phyloP scores from a whole-genome alignment of 768 basidiomycete genomes.

The Kwoniella botswanensis region DNA sequence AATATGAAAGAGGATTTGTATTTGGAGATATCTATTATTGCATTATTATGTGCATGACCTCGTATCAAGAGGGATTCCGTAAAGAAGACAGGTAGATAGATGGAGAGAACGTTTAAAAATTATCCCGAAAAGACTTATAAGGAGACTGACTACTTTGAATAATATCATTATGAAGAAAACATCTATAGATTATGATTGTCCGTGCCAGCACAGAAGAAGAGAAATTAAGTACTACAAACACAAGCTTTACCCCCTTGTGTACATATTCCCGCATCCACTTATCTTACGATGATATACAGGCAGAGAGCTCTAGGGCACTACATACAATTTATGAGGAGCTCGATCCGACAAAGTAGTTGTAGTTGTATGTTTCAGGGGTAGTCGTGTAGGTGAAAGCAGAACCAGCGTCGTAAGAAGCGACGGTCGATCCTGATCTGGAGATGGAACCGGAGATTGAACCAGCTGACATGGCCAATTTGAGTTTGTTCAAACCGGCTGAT shows the following conservation, averaged over 20 bases:
- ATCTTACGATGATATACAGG: constrained; percentile 5
- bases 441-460: constrained; percentile 66
- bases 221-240: neutral
- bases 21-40: neutral
- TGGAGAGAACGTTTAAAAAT: constrained; percentile 5
- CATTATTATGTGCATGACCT: constrained; percentile 11
- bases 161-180: neutral
- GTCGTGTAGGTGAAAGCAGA: constrained; percentile 45
- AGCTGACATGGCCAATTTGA: constrained; percentile 66
- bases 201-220: constrained; percentile 49
- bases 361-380: constrained; percentile 55
- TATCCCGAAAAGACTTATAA: neutral
- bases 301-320: constrained; percentile 21
- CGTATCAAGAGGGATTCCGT: constrained; percentile 3
- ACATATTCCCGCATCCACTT: neutral
- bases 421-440: constrained; percentile 63
- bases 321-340: constrained; percentile 36
- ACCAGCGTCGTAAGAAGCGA: constrained; percentile 56
- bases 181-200: constrained; percentile 32
- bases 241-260: neutral
- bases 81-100: neutral
- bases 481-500: constrained; percentile 67
- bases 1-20: neutral
- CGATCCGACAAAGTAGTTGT: constrained; percentile 59
- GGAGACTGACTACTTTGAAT: constrained; percentile 5